Evolutionary conservation across 345 rosid species (phyloP), one percentile per base, ranked within the genome.

Genomic region (Melastoma malabathricum): DNA sequence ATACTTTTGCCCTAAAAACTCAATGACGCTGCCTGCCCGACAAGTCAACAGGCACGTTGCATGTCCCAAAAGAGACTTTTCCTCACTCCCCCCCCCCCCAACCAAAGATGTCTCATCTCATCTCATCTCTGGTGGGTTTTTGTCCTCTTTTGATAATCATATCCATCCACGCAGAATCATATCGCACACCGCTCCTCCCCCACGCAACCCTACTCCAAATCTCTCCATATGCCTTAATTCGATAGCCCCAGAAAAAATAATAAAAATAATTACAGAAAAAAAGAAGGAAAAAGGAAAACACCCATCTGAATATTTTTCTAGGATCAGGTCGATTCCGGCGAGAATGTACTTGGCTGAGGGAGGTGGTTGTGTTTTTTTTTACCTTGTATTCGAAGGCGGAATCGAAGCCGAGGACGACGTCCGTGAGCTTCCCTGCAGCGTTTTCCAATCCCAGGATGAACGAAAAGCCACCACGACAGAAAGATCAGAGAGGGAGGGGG

Each of bases 321-420:
- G n/a, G n/a, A n/a, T n/a, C n/a, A n/a, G n/a, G n/a, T n/a, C n/a
- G n/a, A n/a, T n/a, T n/a, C n/a, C n/a, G n/a, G n/a, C n/a, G n/a
- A n/a, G n/a, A n/a, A n/a, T n/a, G n/a, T n/a, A n/a, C n/a, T n/a
- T n/a, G n/a, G n/a, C n/a, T n/a, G n/a, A n/a, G n/a, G n/a, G n/a
- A n/a, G n/a, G n/a, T n/a, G n/a, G n/a, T n/a, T n/a, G n/a, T n/a
- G n/a, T n/a, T n/a, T n/a, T n/a, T n/a, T n/a, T n/a, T 59, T 52
- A 87, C 98, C 86, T 20, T 62, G 56, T 87, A 87, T 12, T 66
- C 81, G 41, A 80, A 20, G 44, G 72, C 64, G 34, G 84, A 64
- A 65, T 84, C 93, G 64, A 75, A 84, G 7, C 95, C 95, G 52
- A 92, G 93, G 56, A 69, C 69, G 59, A 87, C 74, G 66, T 92